These are phyloP conservation scores for Pythium apleroticum DNA, from an alignment of 352 stramenopile species.

Conservation along the genomic window DNA sequence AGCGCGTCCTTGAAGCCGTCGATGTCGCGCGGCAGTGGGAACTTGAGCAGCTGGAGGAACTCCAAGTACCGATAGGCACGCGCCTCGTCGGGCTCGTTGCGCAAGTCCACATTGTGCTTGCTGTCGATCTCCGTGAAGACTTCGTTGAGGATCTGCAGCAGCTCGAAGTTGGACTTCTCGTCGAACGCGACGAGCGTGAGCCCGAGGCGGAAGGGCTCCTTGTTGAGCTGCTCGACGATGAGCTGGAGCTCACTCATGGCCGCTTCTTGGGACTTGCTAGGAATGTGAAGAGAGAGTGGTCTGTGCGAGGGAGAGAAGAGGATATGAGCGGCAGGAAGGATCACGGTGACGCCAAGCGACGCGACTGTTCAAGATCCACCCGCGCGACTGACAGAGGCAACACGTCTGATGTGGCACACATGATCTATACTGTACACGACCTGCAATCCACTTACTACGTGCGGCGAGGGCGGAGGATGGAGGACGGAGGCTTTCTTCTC, in stretches of 20 bases:
- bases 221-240: conserved; percentile 93
- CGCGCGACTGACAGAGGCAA: background rate
- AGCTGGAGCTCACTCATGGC: conserved; percentile 90
- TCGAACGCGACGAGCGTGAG: conserved; percentile 93
- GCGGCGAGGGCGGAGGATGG: background rate
- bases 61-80: conserved; percentile 83
- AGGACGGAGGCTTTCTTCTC: background rate
- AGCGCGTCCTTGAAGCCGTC: conserved; percentile 80
- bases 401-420: conserved; percentile 21
- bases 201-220: conserved; percentile 89
- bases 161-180: conserved; percentile 91
- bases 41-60: conserved; percentile 95
- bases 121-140: conserved; percentile 89
- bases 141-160: conserved; percentile 93
- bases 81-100: conserved; percentile 76
- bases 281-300: background rate
- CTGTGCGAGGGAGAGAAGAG: background rate
- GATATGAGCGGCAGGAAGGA: background rate
- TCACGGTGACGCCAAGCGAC: conserved; percentile 10
- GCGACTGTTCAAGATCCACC: conserved; percentile 22
- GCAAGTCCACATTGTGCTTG: conserved; percentile 84
- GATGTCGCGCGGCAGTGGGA: conserved; percentile 72
- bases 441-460: background rate
- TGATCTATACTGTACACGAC: conserved; percentile 36
- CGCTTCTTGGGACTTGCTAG: background rate